Evolutionary conservation across 1,139 yeast species (phyloP).

Genomic region (Candida mesenterica): DNA sequence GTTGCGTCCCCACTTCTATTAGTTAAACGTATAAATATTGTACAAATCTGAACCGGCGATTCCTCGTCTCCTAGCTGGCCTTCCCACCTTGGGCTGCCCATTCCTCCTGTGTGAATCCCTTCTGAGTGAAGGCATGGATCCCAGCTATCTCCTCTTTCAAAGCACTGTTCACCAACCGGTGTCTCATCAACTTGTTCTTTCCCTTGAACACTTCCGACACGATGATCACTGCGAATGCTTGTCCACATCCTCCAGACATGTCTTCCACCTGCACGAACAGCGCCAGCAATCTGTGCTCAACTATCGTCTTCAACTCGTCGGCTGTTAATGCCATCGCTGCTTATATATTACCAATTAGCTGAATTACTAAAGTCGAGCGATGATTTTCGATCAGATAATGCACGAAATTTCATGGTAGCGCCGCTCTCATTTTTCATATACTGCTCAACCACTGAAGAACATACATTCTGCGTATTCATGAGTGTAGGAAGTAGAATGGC

Average conservation of each 20-base stretch:
- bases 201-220: conserved; percentile 73
- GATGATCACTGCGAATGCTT: conserved; percentile 81
- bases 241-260: conserved; percentile 86
- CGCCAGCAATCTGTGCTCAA: conserved; percentile 52
- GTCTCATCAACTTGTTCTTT: conserved; percentile 82
- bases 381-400: neutral
- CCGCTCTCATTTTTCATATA: no score
- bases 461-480: no score
- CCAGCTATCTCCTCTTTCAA: conserved; percentile 77
- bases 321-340: conserved; percentile 41
- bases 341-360: conserved; percentile 1
- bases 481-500: no score
- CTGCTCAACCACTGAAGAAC: no score
- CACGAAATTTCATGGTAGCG: neutral
- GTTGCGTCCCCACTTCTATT: neutral
- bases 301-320: conserved; percentile 45
- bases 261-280: conserved; percentile 61
- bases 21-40: neutral
- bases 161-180: conserved; percentile 76
- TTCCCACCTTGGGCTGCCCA: conserved; percentile 46
- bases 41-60: neutral
- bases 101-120: conserved; percentile 72
- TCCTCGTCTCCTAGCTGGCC: neutral
- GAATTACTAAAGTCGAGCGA: neutral
- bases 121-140: conserved; percentile 95